Percentiles rank a stretch among this genome's conserved stretches.
phyloP scores from a whole-genome alignment of 768 basidiomycete genomes.

The Pleurotus pulmonarius region DNA sequence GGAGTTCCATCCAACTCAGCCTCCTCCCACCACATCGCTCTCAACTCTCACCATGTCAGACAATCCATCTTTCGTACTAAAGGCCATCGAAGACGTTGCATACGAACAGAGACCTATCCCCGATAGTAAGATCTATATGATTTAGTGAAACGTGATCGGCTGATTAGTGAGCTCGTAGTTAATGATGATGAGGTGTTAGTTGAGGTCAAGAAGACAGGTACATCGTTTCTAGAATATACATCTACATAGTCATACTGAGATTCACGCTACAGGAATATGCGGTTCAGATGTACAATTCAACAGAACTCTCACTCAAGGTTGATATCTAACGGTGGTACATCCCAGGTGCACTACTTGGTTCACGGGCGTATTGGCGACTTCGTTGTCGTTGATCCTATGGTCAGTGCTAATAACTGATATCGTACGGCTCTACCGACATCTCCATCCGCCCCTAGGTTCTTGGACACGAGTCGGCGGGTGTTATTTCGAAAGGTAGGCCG shows the following conservation, averaged over 20 bases:
- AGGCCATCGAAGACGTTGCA: conserved; percentile 59
- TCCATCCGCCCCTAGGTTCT: conserved; percentile 56
- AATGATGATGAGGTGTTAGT: conserved; percentile 78
- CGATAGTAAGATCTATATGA: conserved; percentile 39
- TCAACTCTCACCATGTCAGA: conserved; percentile 47
- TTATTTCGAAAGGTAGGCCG: conserved; percentile 59
- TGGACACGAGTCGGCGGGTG: conserved; percentile 89
- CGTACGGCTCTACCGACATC: background rate
- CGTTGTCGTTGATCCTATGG: conserved; percentile 79
- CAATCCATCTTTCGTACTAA: conserved; percentile 79
- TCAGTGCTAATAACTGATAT: conserved; percentile 18
- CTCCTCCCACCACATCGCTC: background rate
- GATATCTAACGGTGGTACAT: conserved; percentile 8
- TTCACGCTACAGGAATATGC: conserved; percentile 64
- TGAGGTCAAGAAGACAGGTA: conserved; percentile 88
- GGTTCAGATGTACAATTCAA: conserved; percentile 70
- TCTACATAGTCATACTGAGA: background rate
- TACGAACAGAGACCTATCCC: conserved; percentile 79
- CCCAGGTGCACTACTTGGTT: conserved; percentile 73
- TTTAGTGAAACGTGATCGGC: background rate
- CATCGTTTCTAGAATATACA: conserved; percentile 14
- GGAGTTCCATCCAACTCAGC: background rate
- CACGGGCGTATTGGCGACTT: conserved; percentile 80
- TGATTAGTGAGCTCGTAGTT: conserved; percentile 34
- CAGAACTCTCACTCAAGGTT: conserved; percentile 9